Percentiles rank a stretch among this genome's conserved stretches.
phyloP scores from a whole-genome alignment of 345 rosid genomes.

The Rhizophora mangle region DNA sequence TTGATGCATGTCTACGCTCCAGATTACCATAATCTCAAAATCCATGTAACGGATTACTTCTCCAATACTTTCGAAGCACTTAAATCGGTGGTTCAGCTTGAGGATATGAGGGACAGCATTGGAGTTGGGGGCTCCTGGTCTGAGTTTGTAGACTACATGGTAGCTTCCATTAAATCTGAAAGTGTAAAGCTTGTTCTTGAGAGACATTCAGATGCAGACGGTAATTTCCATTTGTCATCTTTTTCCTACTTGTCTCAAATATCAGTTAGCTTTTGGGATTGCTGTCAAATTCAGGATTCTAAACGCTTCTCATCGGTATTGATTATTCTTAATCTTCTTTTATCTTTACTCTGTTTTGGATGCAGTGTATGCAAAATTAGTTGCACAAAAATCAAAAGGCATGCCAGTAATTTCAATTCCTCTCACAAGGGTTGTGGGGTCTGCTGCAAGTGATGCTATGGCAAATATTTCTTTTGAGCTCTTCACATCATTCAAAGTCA shows the following conservation, averaged over 20 bases:
- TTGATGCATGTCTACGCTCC: slow-evolving; percentile 66
- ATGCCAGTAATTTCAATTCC: slow-evolving; percentile 69
- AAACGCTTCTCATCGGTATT: too few species aligned
- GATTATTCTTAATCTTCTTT: too few species aligned
- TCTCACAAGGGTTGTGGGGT: slow-evolving; percentile 48
- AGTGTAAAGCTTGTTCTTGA: slow-evolving; percentile 70
- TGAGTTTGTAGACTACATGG: slow-evolving; percentile 67
- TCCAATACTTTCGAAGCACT: slow-evolving; percentile 55
- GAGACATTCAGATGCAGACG: slow-evolving; percentile 33
- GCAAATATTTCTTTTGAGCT: slow-evolving; percentile 60
- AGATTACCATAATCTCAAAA: slow-evolving; percentile 49
- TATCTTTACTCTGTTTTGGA: slow-evolving; percentile 30
- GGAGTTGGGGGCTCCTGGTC: slow-evolving; percentile 90
- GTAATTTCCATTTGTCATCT: slow-evolving; percentile 20
- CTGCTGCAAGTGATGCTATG: slow-evolving; percentile 58
- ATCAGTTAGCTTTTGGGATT: too few species aligned
- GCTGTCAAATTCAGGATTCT: too few species aligned
- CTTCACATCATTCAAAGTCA: slow-evolving; percentile 51
- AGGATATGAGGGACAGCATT: slow-evolving; percentile 76
- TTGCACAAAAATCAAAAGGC: slow-evolving; percentile 86
- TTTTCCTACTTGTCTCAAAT: too few species aligned
- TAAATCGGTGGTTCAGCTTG: slow-evolving; percentile 65
- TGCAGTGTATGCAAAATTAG: slow-evolving; percentile 49
- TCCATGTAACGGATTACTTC: slow-evolving; percentile 65
- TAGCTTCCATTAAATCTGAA: slow-evolving; percentile 62